Base-by-base conservation (phyloP, 2,329 filamentous ascomycete species). In the Ceratocystis colombiana region DNA sequence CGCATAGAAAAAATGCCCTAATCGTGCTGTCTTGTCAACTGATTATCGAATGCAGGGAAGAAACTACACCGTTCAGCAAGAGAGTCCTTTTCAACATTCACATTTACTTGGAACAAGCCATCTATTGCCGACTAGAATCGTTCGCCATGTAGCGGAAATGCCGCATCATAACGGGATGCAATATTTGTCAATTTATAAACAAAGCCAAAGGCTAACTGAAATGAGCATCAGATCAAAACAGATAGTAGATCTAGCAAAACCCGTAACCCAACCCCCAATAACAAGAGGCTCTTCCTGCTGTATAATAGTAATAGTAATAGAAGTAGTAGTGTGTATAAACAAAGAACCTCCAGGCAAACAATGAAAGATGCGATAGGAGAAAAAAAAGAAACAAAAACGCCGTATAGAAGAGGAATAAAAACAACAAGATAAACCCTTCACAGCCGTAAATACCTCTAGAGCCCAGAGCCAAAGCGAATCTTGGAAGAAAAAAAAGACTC, bases 341-440 rank as follows among this genome's bases (percentile, higher is more conserved):
- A 64, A 55, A 45, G 22, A 50, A 50, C 25, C 12, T 50, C 44
- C n/a, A 61, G 41, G 12, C 5, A 66, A 53, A 37, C 48, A 53
- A 66, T 22, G 33, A 48, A 66, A 61, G 44, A 66, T 59, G 15
- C 4, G 8, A n/a, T 46, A 25, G 7, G 22, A 30, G 20, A 33
- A 45, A 44, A 45, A 8, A 33, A 8, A 28, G 1, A 62, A 33
- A 17, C 30, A 50, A 68, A 66, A 62, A 46, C 28, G 22, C 48
- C 48, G n/a, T 25, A n/a, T 45, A 22, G 63, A 67, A 65, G 41
- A 63, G 61, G 41, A 53, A 66, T 62, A 45, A 64, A 66, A 67
- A 61, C 17, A 61, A 53, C 46, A 25, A 64, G 64, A 50, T 62
- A 67, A 62, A 28, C 44, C n/a, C 61, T 12, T 20, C 7, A 63